A percentile compares a stretch with the other conserved stretches of the same genome.
These are phyloP conservation scores for Lipomyces spencermartinsiae DNA, from an alignment of 805 yeast genomes.

Conservation along the genomic window DNA sequence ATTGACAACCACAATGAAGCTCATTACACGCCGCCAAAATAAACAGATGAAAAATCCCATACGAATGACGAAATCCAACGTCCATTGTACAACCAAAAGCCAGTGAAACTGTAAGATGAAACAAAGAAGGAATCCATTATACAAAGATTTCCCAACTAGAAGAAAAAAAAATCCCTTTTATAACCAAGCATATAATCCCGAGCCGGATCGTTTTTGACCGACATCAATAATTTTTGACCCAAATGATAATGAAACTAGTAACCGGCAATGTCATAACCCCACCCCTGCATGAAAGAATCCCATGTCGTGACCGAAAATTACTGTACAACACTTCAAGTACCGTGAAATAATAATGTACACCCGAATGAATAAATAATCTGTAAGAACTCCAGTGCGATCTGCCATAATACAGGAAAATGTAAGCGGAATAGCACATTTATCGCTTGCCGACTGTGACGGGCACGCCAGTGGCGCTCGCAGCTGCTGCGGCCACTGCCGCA, in stretches of 20 bases:
- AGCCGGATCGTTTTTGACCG: not conserved
- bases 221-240: not conserved
- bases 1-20: not conserved
- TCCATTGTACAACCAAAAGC: not conserved
- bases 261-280: not conserved
- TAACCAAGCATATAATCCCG: not conserved
- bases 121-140: not conserved
- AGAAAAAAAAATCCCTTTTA: not conserved
- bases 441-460: not conserved
- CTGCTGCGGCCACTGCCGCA: slow-evolving; percentile 26
- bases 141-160: not conserved
- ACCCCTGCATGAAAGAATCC: not conserved
- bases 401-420: not conserved
- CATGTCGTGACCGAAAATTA: not conserved
- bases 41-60: not conserved
- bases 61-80: too few species aligned
- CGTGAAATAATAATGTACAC: not conserved
- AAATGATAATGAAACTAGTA: not conserved
- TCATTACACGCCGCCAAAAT: not conserved
- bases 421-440: not conserved
- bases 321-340: not conserved
- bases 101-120: not conserved
- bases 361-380: not conserved
- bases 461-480: not conserved
- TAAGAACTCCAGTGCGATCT: not conserved